Evolutionary conservation across 441 rosid species (phyloP).

Genomic region (Euphorbia schlechtendalii): DNA sequence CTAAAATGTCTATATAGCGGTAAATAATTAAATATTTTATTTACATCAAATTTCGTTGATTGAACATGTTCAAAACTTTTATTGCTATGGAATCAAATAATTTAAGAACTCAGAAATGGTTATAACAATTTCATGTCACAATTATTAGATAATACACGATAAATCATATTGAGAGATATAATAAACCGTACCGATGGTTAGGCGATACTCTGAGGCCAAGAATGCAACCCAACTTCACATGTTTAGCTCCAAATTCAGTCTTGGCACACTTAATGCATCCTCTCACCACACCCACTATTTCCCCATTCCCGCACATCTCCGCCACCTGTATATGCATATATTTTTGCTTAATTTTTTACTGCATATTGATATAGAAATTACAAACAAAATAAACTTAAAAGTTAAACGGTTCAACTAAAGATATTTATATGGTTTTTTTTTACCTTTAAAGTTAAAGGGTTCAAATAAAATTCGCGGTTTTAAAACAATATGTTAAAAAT

Average conservation of each 20-base stretch:
- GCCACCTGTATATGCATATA: constrained; percentile 37
- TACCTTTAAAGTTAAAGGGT: neutral
- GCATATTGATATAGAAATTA: neutral
- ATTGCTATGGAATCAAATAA: too few relatives aligned
- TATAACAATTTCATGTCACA: too few relatives aligned
- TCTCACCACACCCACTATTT: constrained; percentile 52
- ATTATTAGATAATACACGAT: too few relatives aligned
- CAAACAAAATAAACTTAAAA: neutral
- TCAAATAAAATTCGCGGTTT: too few relatives aligned
- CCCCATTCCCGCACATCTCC: constrained; percentile 43
- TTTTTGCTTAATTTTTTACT: neutral
- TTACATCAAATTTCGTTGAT: too few relatives aligned
- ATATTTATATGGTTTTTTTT: too few relatives aligned
- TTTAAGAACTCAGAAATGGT: too few relatives aligned
- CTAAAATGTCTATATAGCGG: too few relatives aligned
- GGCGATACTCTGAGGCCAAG: constrained; percentile 62
- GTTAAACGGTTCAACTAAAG: neutral
- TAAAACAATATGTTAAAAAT: too few relatives aligned
- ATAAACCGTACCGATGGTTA: constrained; percentile 33
- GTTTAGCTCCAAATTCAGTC: constrained; percentile 28
- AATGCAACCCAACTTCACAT: constrained; percentile 46
- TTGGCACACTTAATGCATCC: constrained; percentile 58
- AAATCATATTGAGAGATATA: too few relatives aligned
- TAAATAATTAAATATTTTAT: too few relatives aligned
- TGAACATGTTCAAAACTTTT: too few relatives aligned